Conservation (phyloP, 345 rosid genomes). For the Dovyalis caffra region DNA sequence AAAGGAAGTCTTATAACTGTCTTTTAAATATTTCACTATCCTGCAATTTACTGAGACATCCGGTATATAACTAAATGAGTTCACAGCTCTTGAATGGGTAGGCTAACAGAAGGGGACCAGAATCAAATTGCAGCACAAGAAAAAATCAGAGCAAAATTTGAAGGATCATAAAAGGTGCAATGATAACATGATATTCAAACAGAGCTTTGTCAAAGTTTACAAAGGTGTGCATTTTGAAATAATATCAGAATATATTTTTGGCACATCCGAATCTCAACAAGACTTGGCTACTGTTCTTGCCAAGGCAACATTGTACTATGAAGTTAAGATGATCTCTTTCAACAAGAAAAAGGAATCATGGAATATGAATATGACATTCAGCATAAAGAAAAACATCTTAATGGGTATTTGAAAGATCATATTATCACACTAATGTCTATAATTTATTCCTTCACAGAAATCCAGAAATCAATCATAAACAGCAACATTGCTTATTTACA, state of each 20-base stretch:
- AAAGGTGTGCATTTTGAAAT: background rate
- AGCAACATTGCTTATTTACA: background rate
- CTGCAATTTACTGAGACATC: background rate
- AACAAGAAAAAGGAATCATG: too few relatives aligned
- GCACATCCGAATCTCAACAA: too few relatives aligned
- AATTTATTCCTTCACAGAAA: slow-evolving; percentile 1
- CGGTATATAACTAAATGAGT: background rate
- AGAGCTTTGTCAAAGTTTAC: background rate
- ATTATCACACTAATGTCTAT: background rate
- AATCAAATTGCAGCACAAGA: background rate
- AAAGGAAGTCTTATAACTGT: background rate
- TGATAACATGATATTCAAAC: background rate
- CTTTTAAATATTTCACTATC: background rate
- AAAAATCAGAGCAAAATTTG: background rate
- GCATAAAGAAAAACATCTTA: background rate
- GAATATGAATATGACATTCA: too few relatives aligned
- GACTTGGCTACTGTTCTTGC: too few relatives aligned
- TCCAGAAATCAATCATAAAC: background rate
- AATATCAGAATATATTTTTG: background rate
- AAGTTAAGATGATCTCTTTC: too few relatives aligned
- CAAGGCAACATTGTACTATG: too few relatives aligned
- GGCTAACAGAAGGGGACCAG: background rate
- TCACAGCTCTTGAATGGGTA: background rate
- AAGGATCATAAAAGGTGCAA: background rate
- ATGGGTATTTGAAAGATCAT: background rate